A percentile compares a stretch with the other conserved stretches of the same genome.
Conservation (phyloP, 2,329 filamentous ascomycete species). For the Verticillium klebahnii region DNA sequence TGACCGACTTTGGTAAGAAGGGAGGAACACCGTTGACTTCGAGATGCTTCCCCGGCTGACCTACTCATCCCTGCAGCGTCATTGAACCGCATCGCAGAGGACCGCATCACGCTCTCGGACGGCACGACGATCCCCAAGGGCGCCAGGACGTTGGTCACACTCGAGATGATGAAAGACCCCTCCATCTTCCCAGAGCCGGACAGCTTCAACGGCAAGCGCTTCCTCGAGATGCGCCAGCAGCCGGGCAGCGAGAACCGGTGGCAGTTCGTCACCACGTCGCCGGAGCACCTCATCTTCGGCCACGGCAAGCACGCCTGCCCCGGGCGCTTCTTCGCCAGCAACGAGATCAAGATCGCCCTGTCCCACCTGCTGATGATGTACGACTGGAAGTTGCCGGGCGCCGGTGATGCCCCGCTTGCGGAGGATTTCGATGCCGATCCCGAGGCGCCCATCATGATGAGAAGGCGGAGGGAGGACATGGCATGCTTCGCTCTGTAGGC, state of each 20-base stretch:
- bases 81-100: constrained; percentile 3
- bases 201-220: constrained; percentile 3
- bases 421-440: no score
- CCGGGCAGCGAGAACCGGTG: constrained; percentile 15
- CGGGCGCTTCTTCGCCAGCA: constrained; percentile 38
- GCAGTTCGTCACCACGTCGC: constrained; percentile 35
- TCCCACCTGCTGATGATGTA: constrained; percentile 34
- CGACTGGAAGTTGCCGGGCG: constrained; percentile 18
- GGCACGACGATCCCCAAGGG: constrained; percentile 6
- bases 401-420: no score
- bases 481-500: no score
- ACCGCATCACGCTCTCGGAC: constrained; percentile 8
- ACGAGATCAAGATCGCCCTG: constrained; percentile 40
- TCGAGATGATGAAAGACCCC: background rate
- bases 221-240: constrained; percentile 6
- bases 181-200: constrained; percentile 5
- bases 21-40: no score
- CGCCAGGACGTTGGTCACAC: background rate
- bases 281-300: constrained; percentile 30
- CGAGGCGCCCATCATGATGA: no score
- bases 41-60: background rate
- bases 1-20: background rate
- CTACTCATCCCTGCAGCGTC: background rate
- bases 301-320: constrained; percentile 34
- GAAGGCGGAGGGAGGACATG: no score